Evolutionary conservation across 1,139 yeast species (phyloP), one percentile per base, ranked within the genome.

Genomic region (Yamadazyma songkhlaensis): DNA sequence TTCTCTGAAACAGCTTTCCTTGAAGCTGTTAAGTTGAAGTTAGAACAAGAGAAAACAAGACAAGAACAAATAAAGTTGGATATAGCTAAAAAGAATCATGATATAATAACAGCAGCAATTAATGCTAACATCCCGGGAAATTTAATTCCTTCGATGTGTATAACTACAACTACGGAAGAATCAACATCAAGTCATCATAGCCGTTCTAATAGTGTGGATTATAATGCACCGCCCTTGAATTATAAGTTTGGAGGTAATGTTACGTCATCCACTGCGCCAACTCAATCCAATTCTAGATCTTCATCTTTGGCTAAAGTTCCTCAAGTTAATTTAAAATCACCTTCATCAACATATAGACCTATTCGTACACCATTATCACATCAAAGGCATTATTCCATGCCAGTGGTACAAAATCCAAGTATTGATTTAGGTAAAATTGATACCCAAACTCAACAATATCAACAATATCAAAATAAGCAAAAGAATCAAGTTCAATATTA

Each of bases 41-140:
- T 79, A 2, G 94, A 87, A 55, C 95, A 85, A 53, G 97, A 90
- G 56, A 72, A 76, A 29, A 85, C 97, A 1, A 83, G 83, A 48
- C 97, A 89, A 57, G 95, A 85, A 48, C 83, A 71, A 50, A 82
- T 84, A 55, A 75, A 74, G 40, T 64, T 83, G 26, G 96, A 89
- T 54, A 64, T 74, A 28, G 70, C 84, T 24, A 73, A 74, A 39
- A 72, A 76, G 41, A 77, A 84, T 27, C 61, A 84, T 30, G 81
- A 79, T 40, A 67, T 89, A 20, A 52, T 89, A 35, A 77, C 78
- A 42, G 64, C 72, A 17, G 94, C 95, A 0, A 54, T 77, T 7
- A 65, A 69, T 29, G 77, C 82, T 9, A 82, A 83, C 28, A 65
- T 90, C 2, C 95, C 96, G 0, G 68, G 81, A 1, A 60, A 72